Base-by-base conservation (phyloP, 2,329 filamentous ascomycete genomes). In the Sphaerulina vaccinii region DNA sequence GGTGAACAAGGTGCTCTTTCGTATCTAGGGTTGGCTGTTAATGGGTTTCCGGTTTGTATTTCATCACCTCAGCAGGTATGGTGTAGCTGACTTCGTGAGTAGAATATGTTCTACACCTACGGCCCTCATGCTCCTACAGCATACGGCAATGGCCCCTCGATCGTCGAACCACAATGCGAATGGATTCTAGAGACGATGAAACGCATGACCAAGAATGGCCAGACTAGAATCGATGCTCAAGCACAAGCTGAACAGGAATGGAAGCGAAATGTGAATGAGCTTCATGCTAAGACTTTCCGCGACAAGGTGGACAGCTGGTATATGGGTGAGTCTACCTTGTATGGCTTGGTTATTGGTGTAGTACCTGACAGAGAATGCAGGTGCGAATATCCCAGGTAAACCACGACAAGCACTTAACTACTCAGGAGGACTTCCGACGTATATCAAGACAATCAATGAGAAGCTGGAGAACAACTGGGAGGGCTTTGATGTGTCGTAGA, bases 311-410 rank as follows among this genome's bases (percentile, higher is more conserved):
- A 71, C 21, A 68, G 64, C 5, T 74, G 71, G 73, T 76, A 76
- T 44, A 63, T 61, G 56, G 60, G 57, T 51, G 42, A 15, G 42
- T 44, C 38, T 42, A n/a, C n/a, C n/a, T n/a, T n/a, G n/a, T n/a
- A n/a, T n/a, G n/a, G n/a, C n/a, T n/a, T n/a, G n/a, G n/a, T n/a
- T n/a, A n/a, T n/a, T n/a, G n/a, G n/a, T 16, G 5, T 11, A 15
- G 18, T 37, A 3, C 18, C 36, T 53, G 27, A 53, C 27, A 18
- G 15, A 13, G 19, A 9, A 37, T 23, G 10, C 22, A 55, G 71
- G 58, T 35, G 68, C 69, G 5, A 76, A 76, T 40, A 65, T 76
- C 9, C 73, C 73, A 0, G 73, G 73, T 3, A 75, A 75, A 64
- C 61, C 65, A 5, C 64, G 68, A 5, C 72, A 75, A 60, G 71